Base-by-base conservation (phyloP, 2,329 filamentous ascomycete species). In the Sphaerulina vaccinii region DNA sequence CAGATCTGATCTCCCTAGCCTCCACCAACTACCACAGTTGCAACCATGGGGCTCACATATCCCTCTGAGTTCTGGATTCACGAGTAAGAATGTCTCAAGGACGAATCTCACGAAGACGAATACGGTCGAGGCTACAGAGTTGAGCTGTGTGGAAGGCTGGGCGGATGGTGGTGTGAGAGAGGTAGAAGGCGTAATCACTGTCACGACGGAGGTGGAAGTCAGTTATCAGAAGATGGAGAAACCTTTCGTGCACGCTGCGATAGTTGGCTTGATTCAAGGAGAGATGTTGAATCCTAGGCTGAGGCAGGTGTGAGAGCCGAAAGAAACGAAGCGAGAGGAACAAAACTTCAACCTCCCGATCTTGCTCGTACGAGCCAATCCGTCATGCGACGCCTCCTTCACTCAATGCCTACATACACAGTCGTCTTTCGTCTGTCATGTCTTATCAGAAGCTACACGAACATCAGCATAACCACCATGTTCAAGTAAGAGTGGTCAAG, bases 221-320 rank as follows among this genome's bases (percentile, higher is more conserved):
- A 38, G 47, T 16, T 52, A 58, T 55, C 40, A 57, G 32, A 33
- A 21, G 3, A 24, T 51, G 38, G 62, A 65, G 18, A 49, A 56
- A 23, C 56, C 62, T 1, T 50, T 56, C 40, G 56, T 66, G 16
- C 65, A 68, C 54, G 65, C 65, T 3, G 61, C 65, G 2, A 33
- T 68, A 23, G 62, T 67, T 11, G 64, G 65, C 1, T 49, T 66
- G 33, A 36, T 63, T 11, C 57, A 61, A 42, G 60, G 60, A 1
- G 37, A 39, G 9, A 53, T 61, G 9, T 40, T 27, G 15, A 61
- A 62, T 51, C 56, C 60, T 10, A 39, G 35, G 33, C 35, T 63
- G 36, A 56, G 41, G 15, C 10, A 37, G 18, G 13, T 24, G 13
- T 43, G n/a, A n/a, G n/a, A n/a, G n/a, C n/a, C n/a, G n/a, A n/a